phyloP scores from a whole-genome alignment of 257 asterid species.

The Primulina huaijiensis region DNA sequence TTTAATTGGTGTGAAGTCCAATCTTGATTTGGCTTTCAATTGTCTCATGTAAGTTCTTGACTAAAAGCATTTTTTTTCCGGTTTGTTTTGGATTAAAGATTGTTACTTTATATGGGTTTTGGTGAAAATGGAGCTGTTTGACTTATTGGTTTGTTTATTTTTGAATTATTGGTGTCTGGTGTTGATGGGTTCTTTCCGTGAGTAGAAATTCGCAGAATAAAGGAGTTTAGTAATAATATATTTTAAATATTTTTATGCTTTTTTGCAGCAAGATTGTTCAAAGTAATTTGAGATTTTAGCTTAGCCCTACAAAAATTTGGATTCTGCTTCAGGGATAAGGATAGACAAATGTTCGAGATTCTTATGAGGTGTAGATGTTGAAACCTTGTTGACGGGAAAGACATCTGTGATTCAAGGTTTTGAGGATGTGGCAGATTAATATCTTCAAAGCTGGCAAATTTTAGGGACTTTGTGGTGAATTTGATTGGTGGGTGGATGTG shows the following conservation, averaged over 20 bases:
- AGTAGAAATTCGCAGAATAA: conserved; percentile 4
- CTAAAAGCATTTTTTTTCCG: not conserved
- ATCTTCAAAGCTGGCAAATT: not conserved
- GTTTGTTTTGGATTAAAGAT: not conserved
- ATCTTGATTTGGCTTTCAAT: conserved; percentile 28
- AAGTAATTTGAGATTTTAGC: not conserved
- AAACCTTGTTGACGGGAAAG: not conserved
- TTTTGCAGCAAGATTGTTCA: not conserved
- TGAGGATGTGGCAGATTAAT: not conserved
- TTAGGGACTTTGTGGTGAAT: conserved; percentile 14
- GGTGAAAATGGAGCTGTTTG: not conserved
- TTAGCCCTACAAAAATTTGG: not conserved
- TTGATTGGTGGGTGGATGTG: conserved; percentile 24
- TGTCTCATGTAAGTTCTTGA: conserved; percentile 17
- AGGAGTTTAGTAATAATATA: not conserved
- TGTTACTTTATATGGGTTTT: not conserved
- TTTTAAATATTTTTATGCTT: not conserved
- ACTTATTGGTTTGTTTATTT: not conserved
- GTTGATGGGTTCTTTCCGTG: conserved; percentile 7
- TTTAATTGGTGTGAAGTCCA: conserved; percentile 18
- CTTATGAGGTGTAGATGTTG: not conserved
- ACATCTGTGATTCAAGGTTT: not conserved
- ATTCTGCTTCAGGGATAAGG: not conserved
- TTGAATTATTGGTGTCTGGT: not conserved
- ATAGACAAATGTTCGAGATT: not conserved